Evolutionary conservation across 2,329 filamentous ascomycete species (phyloP), one percentile per base, ranked within the genome.

Genomic region (Plenodomus lindquistii): DNA sequence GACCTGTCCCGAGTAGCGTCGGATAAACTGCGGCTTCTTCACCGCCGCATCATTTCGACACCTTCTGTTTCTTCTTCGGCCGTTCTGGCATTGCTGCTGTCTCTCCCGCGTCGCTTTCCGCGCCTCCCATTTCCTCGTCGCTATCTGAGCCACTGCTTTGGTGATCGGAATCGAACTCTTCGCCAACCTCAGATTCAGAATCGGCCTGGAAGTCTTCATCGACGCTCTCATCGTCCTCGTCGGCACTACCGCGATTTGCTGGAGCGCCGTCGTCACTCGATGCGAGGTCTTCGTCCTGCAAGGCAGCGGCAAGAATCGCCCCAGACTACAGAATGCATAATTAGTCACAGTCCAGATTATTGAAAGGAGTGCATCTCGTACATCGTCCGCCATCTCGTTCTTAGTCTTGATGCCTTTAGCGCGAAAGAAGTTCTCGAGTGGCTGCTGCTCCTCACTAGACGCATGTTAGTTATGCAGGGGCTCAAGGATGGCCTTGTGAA

Each of bases 371-470:
- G 21, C 37, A 35, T 37, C 21, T 70, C 88, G 86, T 70, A 90
- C 88, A 62, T 99, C 94, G 70, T 97, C 94, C 54, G 95, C 88
- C 78, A 99, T 97, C 76, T 99, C 94, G 73, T 99, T 99, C 85
- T 97, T 97, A 48, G 95, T 92, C 45, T 93, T 89, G 66, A 99
- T 83, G 52, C 87, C 89, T 81, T 97, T 97, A 61, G 91, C 84
- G 75, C 95, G 94, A 83, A 99, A 97, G 78, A 99, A 99, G 60
- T 88, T 86, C 73, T 99, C 94, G n/a, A 99, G 83, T 6, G 90
- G 89, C 75, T 94, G 89, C 74, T 97, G 90, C 71, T 99, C 94
- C 77, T 99, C 94, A 62, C 81, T 82, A 46, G 37, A 37, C 18
- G 54, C 67, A 40, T 70, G 59, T 66, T 56, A 65, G 60, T 48